Conservation (phyloP, 2,329 filamentous ascomycete species). For the Colletotrichum tropicale region DNA sequence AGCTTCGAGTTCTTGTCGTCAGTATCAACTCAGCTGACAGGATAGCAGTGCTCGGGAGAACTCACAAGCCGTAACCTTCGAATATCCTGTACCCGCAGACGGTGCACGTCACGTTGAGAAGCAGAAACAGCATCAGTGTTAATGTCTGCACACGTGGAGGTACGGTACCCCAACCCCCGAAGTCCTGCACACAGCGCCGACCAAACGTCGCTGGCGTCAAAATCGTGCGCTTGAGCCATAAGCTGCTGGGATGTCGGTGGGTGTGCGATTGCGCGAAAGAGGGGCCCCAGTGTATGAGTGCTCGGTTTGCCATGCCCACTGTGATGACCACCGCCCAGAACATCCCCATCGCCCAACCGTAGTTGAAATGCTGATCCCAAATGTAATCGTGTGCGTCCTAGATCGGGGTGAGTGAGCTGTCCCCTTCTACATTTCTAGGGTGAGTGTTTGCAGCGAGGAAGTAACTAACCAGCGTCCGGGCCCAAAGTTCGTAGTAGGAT, state of each 20-base stretch:
- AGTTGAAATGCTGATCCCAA: background rate
- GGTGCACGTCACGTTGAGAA: background rate
- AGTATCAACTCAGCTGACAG: background rate
- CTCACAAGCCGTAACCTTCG: background rate
- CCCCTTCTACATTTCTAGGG: background rate
- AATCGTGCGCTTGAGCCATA: background rate
- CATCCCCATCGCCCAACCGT: background rate
- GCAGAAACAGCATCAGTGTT: background rate
- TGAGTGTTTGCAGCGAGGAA: background rate
- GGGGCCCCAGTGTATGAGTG: background rate
- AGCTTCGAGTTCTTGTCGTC: conserved; percentile 28
- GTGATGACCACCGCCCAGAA: background rate
- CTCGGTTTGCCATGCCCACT: background rate
- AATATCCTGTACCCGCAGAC: background rate
- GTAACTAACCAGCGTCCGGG: background rate
- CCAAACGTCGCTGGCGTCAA: background rate
- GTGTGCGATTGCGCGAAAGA: background rate
- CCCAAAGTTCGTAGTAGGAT: background rate
- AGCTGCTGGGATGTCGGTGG: background rate
- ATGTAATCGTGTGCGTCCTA: background rate
- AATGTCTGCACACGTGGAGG: background rate
- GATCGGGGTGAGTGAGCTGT: background rate
- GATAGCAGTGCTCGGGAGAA: background rate
- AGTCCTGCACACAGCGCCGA: background rate
- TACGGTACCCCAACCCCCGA: background rate